Evolutionary conservation across 768 basidiomycete species (phyloP).

Genomic region (Tylopilus balloui): DNA sequence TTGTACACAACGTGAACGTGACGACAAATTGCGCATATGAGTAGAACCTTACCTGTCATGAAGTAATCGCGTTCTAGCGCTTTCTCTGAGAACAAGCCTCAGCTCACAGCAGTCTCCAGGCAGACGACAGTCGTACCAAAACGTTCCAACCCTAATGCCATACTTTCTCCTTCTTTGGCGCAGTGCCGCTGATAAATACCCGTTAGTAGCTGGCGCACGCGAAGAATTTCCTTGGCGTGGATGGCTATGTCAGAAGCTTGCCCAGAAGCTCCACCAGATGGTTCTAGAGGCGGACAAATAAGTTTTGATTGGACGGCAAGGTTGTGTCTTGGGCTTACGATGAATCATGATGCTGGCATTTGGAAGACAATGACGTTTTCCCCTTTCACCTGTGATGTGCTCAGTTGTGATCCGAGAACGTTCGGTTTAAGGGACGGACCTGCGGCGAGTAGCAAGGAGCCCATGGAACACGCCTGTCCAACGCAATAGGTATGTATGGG

Average conservation of each 20-base stretch:
- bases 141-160: constrained; percentile 60
- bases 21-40: constrained; percentile 13
- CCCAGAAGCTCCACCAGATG: constrained; percentile 92
- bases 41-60: constrained; percentile 65
- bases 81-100: constrained; percentile 48
- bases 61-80: constrained; percentile 95
- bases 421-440: constrained; percentile 35
- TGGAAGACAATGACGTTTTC: constrained; percentile 87
- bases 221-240: constrained; percentile 92
- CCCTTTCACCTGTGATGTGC: constrained; percentile 59
- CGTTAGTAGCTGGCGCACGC: constrained; percentile 79
- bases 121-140: constrained; percentile 57
- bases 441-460: constrained; percentile 85
- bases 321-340: constrained; percentile 47
- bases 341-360: constrained; percentile 99
- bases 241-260: constrained; percentile 98
- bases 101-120: constrained; percentile 22
- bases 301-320: constrained; percentile 2
- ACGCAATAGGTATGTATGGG: constrained; percentile 97
- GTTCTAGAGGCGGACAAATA: constrained; percentile 53
- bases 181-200: constrained; percentile 90
- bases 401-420: constrained; percentile 13
- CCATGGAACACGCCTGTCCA: constrained; percentile 96
- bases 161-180: constrained; percentile 56
- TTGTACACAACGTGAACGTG: constrained; percentile 32